These are phyloP conservation scores for Alternaria sp. DNA, from an alignment of 2,329 filamentous ascomycete genomes.

Conservation along the genomic window DNA sequence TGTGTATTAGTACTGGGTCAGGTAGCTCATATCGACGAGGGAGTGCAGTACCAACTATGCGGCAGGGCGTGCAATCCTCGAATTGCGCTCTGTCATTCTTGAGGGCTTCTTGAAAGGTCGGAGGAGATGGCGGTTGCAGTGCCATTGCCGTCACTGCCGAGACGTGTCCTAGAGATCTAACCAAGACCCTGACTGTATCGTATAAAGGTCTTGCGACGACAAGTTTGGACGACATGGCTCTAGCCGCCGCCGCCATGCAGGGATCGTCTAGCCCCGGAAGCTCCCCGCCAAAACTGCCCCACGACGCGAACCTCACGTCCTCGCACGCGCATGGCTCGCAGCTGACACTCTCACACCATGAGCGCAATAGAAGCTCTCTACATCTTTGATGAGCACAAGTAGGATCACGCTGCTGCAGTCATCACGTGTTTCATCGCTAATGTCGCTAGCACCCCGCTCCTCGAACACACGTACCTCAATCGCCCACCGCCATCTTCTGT, in stretches of 20 bases:
- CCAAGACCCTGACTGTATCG: background rate
- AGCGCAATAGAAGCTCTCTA: slow-evolving; percentile 92
- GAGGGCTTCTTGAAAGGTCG: slow-evolving; percentile 42
- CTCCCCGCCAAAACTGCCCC: slow-evolving; percentile 39
- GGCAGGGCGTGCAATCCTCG: slow-evolving; percentile 76
- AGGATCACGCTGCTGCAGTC: slow-evolving; percentile 41
- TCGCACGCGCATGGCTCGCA: slow-evolving; percentile 27
- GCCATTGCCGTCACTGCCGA: slow-evolving; percentile 19
- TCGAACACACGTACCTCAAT: slow-evolving; percentile 88
- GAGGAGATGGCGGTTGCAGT: slow-evolving; percentile 22
- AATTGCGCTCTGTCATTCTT: slow-evolving; percentile 46
- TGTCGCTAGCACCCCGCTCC: slow-evolving; percentile 74
- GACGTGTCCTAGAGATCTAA: background rate
- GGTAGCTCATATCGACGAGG: background rate
- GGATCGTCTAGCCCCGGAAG: slow-evolving; percentile 3
- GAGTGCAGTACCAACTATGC: slow-evolving; percentile 67
- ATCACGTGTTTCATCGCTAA: slow-evolving; percentile 14
- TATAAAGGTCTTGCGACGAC: background rate
- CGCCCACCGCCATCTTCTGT: slow-evolving; percentile 79
- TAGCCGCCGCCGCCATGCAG: slow-evolving; percentile 4
- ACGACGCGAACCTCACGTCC: slow-evolving; percentile 21
- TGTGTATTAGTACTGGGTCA: background rate
- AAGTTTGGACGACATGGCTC: slow-evolving; percentile 9
- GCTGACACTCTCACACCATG: slow-evolving; percentile 46
- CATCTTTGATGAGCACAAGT: slow-evolving; percentile 97